Conservation (phyloP, 2,329 filamentous ascomycete genomes). For the Ilyonectria destructans region DNA sequence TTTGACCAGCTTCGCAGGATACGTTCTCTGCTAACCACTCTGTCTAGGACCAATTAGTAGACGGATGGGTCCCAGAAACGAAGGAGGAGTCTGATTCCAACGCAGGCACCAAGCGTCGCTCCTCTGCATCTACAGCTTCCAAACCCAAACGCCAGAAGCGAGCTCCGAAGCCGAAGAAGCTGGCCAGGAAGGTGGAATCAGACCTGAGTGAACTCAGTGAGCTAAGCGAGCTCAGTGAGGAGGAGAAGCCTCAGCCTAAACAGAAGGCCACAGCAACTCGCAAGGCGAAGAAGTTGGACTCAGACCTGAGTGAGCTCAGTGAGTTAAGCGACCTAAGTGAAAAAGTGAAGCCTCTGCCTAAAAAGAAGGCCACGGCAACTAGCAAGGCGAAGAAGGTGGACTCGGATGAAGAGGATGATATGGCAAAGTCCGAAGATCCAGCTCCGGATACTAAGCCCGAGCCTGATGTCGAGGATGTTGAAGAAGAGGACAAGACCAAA, state of each 20-base stretch:
- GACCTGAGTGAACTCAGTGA: conserved; percentile 40
- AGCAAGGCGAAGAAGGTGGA: conserved; percentile 44
- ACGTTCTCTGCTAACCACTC: conserved; percentile 13
- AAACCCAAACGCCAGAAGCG: conserved; percentile 61
- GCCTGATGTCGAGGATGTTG: conserved; percentile 15
- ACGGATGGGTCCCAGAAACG: conserved; percentile 54
- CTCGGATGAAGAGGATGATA: conserved; percentile 50
- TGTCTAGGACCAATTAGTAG: conserved; percentile 55
- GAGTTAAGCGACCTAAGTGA: conserved; percentile 37
- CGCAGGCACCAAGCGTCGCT: conserved; percentile 53
- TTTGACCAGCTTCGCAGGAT: background rate
- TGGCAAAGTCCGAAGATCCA: conserved; percentile 36
- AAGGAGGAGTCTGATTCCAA: conserved; percentile 46
- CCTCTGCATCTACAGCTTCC: conserved; percentile 54
- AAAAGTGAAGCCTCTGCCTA: conserved; percentile 40
- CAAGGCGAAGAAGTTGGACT: conserved; percentile 40
- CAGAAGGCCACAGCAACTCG: conserved; percentile 42
- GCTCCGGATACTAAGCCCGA: conserved; percentile 29
- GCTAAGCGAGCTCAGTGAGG: conserved; percentile 36
- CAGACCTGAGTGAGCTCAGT: conserved; percentile 38
- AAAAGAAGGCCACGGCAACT: conserved; percentile 37
- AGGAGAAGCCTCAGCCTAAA: conserved; percentile 40
- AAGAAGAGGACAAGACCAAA: conserved; percentile 14
- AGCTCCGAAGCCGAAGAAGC: conserved; percentile 47
- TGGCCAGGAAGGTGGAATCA: conserved; percentile 41